phyloP scores from a whole-genome alignment of 2,329 filamentous ascomycete species.

The Ascochyta rabiei region DNA sequence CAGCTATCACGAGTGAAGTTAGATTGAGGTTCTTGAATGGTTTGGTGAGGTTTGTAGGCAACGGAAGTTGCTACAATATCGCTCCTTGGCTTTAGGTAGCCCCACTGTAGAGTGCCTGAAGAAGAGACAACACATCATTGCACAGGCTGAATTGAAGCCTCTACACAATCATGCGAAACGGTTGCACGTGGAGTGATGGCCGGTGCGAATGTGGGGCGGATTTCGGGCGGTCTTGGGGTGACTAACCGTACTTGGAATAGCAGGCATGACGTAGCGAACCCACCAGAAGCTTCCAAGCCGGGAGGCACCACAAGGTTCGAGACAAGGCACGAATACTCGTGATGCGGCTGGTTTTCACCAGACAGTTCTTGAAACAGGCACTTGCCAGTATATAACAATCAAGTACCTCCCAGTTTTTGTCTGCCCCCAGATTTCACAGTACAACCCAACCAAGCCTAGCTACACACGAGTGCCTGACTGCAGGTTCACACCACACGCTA shows the following conservation, averaged over 20 bases:
- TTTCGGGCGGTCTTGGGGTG: no score
- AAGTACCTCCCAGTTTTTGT: constrained; percentile 6
- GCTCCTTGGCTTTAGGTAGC: neutral
- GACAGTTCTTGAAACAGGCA: constrained; percentile 18
- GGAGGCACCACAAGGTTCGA: constrained; percentile 24
- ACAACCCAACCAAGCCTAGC: constrained; percentile 12
- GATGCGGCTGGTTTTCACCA: constrained; percentile 33
- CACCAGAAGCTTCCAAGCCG: constrained; percentile 36
- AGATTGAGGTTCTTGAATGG: neutral
- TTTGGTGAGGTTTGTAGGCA: neutral
- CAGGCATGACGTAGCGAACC: constrained; percentile 14
- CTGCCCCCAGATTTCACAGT: constrained; percentile 20
- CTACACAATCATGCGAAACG: neutral
- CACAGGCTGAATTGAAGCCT: neutral
- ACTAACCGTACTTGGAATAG: constrained; percentile 2
- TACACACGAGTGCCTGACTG: constrained; percentile 19
- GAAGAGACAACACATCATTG: neutral
- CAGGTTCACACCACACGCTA: constrained; percentile 19
- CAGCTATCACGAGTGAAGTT: constrained; percentile 3
- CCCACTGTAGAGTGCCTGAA: neutral
- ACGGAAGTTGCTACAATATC: neutral
- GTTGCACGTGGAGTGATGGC: neutral
- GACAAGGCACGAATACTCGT: constrained; percentile 29
- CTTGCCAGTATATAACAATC: constrained; percentile 33
- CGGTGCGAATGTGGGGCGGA: neutral